Conservation (phyloP, 2,329 filamentous ascomycete genomes). For the Fusarium transvaalense region DNA sequence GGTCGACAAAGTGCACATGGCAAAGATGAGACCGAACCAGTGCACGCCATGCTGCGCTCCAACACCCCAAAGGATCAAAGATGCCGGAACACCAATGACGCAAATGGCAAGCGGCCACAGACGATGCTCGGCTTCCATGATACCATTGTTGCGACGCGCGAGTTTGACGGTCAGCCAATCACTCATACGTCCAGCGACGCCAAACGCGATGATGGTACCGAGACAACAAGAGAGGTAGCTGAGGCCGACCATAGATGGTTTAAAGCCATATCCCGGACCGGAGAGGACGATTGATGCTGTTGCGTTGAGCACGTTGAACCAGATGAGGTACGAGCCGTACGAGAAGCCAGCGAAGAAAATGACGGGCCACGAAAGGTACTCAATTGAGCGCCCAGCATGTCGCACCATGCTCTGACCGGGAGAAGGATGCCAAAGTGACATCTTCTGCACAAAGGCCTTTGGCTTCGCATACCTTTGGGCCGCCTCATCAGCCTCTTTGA, state of each 20-base stretch:
- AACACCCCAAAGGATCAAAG: slow-evolving; percentile 52
- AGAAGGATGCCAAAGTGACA: slow-evolving; percentile 56
- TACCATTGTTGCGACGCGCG: slow-evolving; percentile 56
- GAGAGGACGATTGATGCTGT: slow-evolving; percentile 58
- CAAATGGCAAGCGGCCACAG: slow-evolving; percentile 56
- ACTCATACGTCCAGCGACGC: slow-evolving; percentile 52
- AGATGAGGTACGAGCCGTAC: slow-evolving; percentile 58
- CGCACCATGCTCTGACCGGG: slow-evolving; percentile 51
- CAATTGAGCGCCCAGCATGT: slow-evolving; percentile 54
- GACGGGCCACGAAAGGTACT: slow-evolving; percentile 57
- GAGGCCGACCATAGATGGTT: slow-evolving; percentile 55
- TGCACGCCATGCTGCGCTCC: slow-evolving; percentile 55
- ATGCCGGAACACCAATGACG: slow-evolving; percentile 47
- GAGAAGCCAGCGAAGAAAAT: slow-evolving; percentile 59
- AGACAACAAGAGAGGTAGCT: slow-evolving; percentile 55
- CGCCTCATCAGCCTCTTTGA: slow-evolving; percentile 16
- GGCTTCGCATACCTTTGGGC: not conserved
- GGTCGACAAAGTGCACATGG: slow-evolving; percentile 54
- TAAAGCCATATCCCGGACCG: slow-evolving; percentile 55
- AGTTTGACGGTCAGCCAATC: slow-evolving; percentile 56
- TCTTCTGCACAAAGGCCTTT: slow-evolving; percentile 59
- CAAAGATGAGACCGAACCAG: slow-evolving; percentile 58
- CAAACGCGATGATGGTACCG: slow-evolving; percentile 50
- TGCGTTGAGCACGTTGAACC: slow-evolving; percentile 60
- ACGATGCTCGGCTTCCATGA: slow-evolving; percentile 58